phyloP scores from a whole-genome alignment of 768 basidiomycete species.

The Tulasnella calospora region DNA sequence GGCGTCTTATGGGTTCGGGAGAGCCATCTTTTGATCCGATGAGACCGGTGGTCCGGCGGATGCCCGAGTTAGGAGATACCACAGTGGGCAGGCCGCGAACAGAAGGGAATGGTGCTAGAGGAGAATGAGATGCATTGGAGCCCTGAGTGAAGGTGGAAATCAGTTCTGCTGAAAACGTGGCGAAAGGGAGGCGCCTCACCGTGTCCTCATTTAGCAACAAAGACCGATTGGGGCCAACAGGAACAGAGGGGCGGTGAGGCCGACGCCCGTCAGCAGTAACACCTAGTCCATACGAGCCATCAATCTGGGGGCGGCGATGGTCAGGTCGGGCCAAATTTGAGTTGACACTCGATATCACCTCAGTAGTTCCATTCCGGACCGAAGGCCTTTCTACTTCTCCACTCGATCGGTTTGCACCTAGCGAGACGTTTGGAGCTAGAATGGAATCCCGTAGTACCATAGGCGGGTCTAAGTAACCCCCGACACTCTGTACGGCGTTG shows the following conservation, averaged over 20 bases:
- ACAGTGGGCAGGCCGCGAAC: neutral
- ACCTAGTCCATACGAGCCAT: neutral
- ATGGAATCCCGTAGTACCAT: conserved; percentile 13
- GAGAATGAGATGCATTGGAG: neutral
- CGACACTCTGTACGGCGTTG: neutral
- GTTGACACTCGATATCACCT: conserved; percentile 8
- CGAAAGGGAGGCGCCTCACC: neutral
- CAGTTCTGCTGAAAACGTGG: neutral
- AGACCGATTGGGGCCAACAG: neutral
- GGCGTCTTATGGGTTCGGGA: neutral
- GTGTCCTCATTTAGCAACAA: conserved; percentile 5
- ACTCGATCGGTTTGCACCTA: neutral
- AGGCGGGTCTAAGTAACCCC: conserved; percentile 24
- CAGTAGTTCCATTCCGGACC: neutral
- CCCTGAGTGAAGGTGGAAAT: neutral
- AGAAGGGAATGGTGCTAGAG: neutral
- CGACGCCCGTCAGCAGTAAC: neutral
- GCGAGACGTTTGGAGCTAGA: conserved; percentile 8
- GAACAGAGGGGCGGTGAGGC: neutral
- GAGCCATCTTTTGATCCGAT: neutral
- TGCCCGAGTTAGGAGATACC: conserved; percentile 2
- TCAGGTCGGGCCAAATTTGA: neutral
- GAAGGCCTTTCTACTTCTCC: neutral
- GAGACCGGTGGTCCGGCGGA: neutral
- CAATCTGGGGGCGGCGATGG: neutral